These are phyloP conservation scores for Aleurites moluccanus DNA, from an alignment of 441 rosid species.

Conservation along the genomic window DNA sequence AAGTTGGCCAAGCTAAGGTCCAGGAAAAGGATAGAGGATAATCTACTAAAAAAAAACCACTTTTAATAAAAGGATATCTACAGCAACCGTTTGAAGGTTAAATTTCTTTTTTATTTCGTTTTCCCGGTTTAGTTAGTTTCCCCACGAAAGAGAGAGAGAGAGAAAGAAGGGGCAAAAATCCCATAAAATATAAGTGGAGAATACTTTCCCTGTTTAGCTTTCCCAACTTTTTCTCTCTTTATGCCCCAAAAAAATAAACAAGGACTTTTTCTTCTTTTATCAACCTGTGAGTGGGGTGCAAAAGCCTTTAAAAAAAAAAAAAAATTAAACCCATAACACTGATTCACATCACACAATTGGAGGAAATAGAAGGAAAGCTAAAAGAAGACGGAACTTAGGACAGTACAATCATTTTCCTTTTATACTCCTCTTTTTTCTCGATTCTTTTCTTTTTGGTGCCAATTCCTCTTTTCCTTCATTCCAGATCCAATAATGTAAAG, in stretches of 20 bases:
- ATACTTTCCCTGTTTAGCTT: constrained; percentile 22
- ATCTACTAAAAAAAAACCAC: constrained; percentile 2
- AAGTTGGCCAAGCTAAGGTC: constrained; percentile 7
- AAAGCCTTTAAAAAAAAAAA: constrained; percentile 17
- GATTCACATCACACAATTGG: constrained; percentile 39
- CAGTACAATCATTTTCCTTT: constrained; percentile 40
- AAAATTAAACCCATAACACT: constrained; percentile 25
- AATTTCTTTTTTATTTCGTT: constrained; percentile 22
- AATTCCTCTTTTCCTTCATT: constrained; percentile 27
- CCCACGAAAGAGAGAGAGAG: constrained; percentile 16
- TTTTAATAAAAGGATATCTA: constrained; percentile 14
- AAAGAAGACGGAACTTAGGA: constrained; percentile 57
- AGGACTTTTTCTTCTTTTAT: constrained; percentile 15
- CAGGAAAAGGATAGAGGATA: constrained; percentile 8
- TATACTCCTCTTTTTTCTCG: constrained; percentile 19
- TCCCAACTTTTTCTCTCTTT: constrained; percentile 18
- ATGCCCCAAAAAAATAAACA: constrained; percentile 21
- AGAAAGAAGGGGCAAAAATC: background rate
- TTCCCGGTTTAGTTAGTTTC: constrained; percentile 20
- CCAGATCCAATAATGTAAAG: constrained; percentile 37
- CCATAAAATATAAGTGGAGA: constrained; percentile 30
- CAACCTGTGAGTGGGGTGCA: constrained; percentile 35
- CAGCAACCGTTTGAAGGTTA: constrained; percentile 14
- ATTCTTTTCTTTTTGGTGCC: background rate
- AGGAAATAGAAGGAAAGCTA: constrained; percentile 51